Conservation (phyloP, 1,284 basidiomycete species). For the Violaceomyces palustris region DNA sequence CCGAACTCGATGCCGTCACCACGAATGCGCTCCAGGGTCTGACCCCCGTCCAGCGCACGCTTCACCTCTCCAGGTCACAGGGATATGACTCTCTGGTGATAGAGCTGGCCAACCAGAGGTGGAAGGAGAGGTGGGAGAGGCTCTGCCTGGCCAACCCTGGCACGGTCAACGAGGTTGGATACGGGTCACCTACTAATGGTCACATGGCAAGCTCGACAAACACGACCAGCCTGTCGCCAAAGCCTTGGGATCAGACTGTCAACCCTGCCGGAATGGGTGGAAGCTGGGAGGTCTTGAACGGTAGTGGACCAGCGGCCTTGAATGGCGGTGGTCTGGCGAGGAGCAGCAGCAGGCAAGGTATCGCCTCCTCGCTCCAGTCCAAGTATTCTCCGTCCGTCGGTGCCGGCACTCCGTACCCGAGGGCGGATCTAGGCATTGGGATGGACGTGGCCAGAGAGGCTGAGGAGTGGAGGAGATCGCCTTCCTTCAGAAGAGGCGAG, state of each 20-base stretch:
- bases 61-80: constrained; percentile 32
- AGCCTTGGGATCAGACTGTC: too few relatives aligned
- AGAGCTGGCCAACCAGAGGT: constrained; percentile 79
- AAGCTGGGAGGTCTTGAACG: constrained; percentile 14
- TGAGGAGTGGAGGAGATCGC: constrained; percentile 80
- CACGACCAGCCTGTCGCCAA: too few relatives aligned
- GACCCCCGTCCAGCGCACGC: constrained; percentile 24
- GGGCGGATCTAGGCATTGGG: constrained; percentile 6
- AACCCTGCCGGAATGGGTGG: constrained; percentile 22
- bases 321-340: constrained; percentile 15
- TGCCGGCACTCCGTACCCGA: constrained; percentile 2
- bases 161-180: too few relatives aligned
- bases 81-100: constrained; percentile 64
- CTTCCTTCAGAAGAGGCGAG: constrained; percentile 74
- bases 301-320: not conserved
- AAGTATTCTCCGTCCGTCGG: not conserved
- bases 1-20: constrained; percentile 23
- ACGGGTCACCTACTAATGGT: too few relatives aligned
- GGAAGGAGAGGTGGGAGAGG: constrained; percentile 80
- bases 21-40: constrained; percentile 32
- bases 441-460: constrained; percentile 59
- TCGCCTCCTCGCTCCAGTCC: constrained; percentile 8
- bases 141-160: constrained; percentile 66
- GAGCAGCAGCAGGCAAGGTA: constrained; percentile 33
- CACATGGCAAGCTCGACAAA: too few relatives aligned